phyloP scores from a whole-genome alignment of 805 yeast genomes.

The Cyberlindnera misumaiensis region DNA sequence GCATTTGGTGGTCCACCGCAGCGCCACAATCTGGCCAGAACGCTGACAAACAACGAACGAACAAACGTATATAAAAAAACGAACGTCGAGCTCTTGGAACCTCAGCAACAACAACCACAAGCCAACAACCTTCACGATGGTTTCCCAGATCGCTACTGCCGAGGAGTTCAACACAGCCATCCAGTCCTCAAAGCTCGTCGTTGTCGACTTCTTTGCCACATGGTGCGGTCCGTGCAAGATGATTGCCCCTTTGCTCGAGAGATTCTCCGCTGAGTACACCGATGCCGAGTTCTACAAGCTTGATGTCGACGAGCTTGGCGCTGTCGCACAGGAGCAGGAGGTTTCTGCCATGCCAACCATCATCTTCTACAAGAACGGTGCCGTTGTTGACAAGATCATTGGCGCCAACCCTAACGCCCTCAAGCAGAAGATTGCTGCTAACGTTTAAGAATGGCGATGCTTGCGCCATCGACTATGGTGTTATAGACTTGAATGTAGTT shows the following conservation, averaged over 20 bases:
- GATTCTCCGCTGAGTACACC: constrained; percentile 58
- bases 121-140: constrained; percentile 37
- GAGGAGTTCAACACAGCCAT: constrained; percentile 66
- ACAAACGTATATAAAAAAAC: background rate
- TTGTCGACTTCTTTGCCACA: constrained; percentile 92
- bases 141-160: constrained; percentile 39
- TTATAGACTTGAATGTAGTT: too few relatives aligned
- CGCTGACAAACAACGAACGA: too few relatives aligned
- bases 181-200: constrained; percentile 62
- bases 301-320: constrained; percentile 81
- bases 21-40: too few relatives aligned
- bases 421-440: constrained; percentile 55
- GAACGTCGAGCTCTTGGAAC: background rate
- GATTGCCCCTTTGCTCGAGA: constrained; percentile 90
- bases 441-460: constrained; percentile 30
- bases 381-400: constrained; percentile 68
- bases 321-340: constrained; percentile 61
- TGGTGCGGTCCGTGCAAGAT: constrained; percentile 99
- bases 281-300: constrained; percentile 77
- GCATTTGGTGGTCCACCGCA: too few relatives aligned
- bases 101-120: background rate
- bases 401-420: constrained; percentile 89
- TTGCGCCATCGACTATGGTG: too few relatives aligned
- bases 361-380: constrained; percentile 76
- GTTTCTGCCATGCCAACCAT: constrained; percentile 62